Base-by-base conservation (phyloP, 495 filamentous ascomycete genomes). In the Penicillium antarcticum region DNA sequence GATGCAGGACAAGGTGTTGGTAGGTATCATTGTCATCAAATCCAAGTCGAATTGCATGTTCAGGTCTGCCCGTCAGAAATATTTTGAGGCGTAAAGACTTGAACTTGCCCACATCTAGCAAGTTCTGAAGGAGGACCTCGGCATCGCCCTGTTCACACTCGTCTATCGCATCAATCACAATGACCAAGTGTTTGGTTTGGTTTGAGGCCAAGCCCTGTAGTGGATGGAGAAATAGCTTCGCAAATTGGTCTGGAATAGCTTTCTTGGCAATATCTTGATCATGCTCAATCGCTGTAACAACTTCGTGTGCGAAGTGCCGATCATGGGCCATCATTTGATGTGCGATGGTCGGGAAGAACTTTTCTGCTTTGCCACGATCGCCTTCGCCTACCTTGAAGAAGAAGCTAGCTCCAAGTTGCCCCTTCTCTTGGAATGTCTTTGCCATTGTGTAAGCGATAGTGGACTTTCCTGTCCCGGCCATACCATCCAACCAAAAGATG, bases 91-190 rank as follows among this genome's bases (percentile, higher is more conserved):
- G n/a, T n/a, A n/a, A n/a, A n/a, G n/a, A n/a, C n/a, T n/a, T n/a
- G n/a, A n/a, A n/a, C n/a, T n/a, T n/a, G n/a, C n/a, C n/a, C n/a
- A n/a, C n/a, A n/a, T n/a, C n/a, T n/a, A n/a, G n/a, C n/a, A n/a
- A n/a, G n/a, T n/a, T n/a, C n/a, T n/a, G n/a, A n/a, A n/a, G n/a
- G n/a, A n/a, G n/a, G n/a, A n/a, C n/a, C n/a, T n/a, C n/a, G n/a
- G n/a, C n/a, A n/a, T 70, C 37, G 3, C 75, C 69, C 1, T 48
- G 13, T 0, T 71, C 73, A 45, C 77, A 81, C 47, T 80, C 75
- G 43, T 79, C 79, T 16, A 82, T 60, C 33, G 78, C 79, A 51
- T 82, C 76, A 24, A 82, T 58, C 10, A 80, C 67, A 18, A 80
- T 61, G 4, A 72, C 46, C 5, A 67, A 16, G 12, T 17, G 40